Percentiles rank a stretch among this genome's conserved stretches.
Conservation (phyloP, 2,329 filamentous ascomycete genomes). For the Periconia digitata region DNA sequence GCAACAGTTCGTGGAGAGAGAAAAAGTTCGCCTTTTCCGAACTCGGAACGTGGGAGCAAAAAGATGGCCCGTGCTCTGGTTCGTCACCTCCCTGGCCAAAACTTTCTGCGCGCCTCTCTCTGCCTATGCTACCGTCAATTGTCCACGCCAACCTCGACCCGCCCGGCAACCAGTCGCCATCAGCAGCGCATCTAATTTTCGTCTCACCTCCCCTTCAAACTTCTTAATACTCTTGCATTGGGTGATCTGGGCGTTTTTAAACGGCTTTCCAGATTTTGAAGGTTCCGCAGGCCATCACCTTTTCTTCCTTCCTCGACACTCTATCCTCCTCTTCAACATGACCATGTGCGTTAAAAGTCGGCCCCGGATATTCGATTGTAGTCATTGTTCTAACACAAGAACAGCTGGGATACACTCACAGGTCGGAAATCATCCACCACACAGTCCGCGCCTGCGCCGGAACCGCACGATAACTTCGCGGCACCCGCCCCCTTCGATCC, state of each 20-base stretch:
- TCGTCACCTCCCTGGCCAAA: slow-evolving; percentile 34
- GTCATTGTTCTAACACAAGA: slow-evolving; percentile 9
- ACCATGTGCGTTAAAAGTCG: slow-evolving; percentile 31
- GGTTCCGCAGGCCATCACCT: slow-evolving; percentile 15
- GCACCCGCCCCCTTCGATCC: slow-evolving; percentile 67
- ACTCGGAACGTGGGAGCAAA: slow-evolving; percentile 26
- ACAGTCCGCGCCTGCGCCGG: slow-evolving; percentile 42
- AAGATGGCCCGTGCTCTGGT: slow-evolving; percentile 5
- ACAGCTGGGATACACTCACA: slow-evolving; percentile 58
- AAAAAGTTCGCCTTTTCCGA: slow-evolving; percentile 24
- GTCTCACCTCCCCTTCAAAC: slow-evolving; percentile 13
- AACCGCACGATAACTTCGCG: slow-evolving; percentile 50
- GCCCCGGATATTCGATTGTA: no score
- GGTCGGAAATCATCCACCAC: slow-evolving; percentile 58
- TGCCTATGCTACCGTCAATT: slow-evolving; percentile 19
- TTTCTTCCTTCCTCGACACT: slow-evolving; percentile 17
- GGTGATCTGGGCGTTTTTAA: slow-evolving; percentile 24
- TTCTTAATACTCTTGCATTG: slow-evolving; percentile 9
- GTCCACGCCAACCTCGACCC: slow-evolving; percentile 3
- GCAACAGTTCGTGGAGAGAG: not conserved
- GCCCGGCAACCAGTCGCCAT: slow-evolving; percentile 14
- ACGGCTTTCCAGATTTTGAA: slow-evolving; percentile 16
- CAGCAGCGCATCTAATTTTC: slow-evolving; percentile 28
- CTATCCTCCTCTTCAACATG: slow-evolving; percentile 31
- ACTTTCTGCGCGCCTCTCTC: slow-evolving; percentile 24